Conservation (phyloP, 225 moss, liverwort and hornwort species). For the Thuidium tamariscinum region DNA sequence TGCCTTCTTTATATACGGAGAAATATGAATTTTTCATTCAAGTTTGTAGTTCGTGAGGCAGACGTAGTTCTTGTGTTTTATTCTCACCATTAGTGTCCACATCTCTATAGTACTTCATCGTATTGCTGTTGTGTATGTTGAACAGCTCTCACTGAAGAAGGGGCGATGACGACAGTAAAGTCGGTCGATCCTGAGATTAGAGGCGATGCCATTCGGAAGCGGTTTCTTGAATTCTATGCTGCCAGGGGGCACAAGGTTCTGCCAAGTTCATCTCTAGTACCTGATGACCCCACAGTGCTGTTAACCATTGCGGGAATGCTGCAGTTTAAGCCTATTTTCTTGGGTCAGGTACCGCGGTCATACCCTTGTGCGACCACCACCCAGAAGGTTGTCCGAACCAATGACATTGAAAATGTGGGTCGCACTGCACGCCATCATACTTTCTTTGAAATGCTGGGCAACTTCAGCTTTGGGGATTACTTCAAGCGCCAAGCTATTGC, state of each 20-base stretch:
- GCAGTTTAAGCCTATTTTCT: constrained; percentile 93
- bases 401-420: constrained; percentile 93
- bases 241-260: constrained; percentile 61
- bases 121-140: background rate
- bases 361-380: constrained; percentile 78
- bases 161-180: background rate
- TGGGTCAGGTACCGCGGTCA: constrained; percentile 70
- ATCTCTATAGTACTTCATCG: background rate
- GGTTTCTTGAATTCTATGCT: constrained; percentile 74
- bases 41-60: background rate
- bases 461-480: constrained; percentile 97
- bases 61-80: background rate
- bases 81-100: background rate
- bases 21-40: background rate
- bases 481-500: constrained; percentile 79
- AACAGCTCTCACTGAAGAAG: constrained; percentile 25
- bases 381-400: constrained; percentile 56
- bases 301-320: constrained; percentile 94
- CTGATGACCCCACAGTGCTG: constrained; percentile 86
- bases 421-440: constrained; percentile 90
- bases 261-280: constrained; percentile 81
- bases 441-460: constrained; percentile 94
- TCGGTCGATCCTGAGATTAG: constrained; percentile 26
- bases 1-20: background rate
- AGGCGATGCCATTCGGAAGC: constrained; percentile 69